These are phyloP conservation scores for Phyllosticta citrichinensis DNA, from an alignment of 2,329 filamentous ascomycete genomes.

Conservation along the genomic window DNA sequence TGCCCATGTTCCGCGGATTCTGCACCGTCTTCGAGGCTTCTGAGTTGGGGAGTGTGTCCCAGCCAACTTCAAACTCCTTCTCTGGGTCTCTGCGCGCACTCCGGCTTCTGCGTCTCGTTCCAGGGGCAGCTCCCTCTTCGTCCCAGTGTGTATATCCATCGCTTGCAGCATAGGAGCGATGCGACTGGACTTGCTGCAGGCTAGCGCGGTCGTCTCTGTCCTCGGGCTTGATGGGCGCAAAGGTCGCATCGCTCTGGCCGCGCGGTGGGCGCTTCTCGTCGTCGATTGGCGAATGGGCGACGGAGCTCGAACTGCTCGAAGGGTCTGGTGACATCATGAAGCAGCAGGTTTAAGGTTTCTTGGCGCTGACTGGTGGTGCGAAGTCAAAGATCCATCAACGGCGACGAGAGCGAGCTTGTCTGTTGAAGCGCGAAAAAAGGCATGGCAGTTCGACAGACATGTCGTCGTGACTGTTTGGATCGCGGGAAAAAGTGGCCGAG, in stretches of 20 bases:
- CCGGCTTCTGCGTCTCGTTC: conserved; percentile 18
- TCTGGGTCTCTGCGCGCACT: conserved; percentile 18
- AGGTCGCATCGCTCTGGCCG: neutral
- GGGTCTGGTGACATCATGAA: neutral
- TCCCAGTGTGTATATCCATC: conserved; percentile 29
- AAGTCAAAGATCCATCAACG: neutral
- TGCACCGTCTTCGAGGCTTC: conserved; percentile 18
- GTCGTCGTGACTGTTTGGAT: neutral
- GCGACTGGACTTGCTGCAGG: conserved; percentile 6
- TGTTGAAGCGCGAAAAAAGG: neutral
- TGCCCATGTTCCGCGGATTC: conserved; percentile 61
- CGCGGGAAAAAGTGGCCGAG: neutral
- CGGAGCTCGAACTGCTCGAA: conserved; percentile 1
- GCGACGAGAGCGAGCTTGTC: neutral
- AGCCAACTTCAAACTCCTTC: conserved; percentile 58
- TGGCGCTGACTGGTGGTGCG: neutral
- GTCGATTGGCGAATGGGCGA: neutral
- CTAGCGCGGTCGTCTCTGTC: neutral
- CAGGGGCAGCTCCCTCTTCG: conserved; percentile 19
- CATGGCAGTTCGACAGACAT: neutral
- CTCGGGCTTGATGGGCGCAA: conserved; percentile 7
- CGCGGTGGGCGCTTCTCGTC: neutral
- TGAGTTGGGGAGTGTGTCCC: conserved; percentile 65
- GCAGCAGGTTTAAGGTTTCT: neutral
- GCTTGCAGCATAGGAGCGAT: conserved; percentile 23